Percentiles rank a stretch among this genome's conserved stretches.
phyloP scores from a whole-genome alignment of 1,284 basidiomycete genomes.

The Leccinum fuscescens region DNA sequence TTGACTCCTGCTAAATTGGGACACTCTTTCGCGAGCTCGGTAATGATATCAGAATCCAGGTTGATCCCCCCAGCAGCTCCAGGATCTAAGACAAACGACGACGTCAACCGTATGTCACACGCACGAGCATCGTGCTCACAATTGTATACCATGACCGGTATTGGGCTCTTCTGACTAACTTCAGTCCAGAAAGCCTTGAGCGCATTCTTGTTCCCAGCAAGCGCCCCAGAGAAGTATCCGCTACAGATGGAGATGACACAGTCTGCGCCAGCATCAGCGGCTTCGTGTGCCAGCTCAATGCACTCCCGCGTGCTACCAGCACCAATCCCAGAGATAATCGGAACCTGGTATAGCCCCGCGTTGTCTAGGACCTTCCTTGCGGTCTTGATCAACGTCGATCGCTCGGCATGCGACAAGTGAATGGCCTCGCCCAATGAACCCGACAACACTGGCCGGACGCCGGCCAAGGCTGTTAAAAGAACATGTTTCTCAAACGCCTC shows the following conservation, averaged over 20 bases:
- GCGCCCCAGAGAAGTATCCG: slow-evolving; percentile 82
- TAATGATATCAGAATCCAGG: slow-evolving; percentile 82
- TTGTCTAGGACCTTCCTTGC: slow-evolving; percentile 73
- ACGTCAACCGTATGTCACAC: background rate
- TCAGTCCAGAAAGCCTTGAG: slow-evolving; percentile 80
- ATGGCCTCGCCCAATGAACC: slow-evolving; percentile 86
- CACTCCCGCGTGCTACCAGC: slow-evolving; percentile 81
- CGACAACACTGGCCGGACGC: slow-evolving; percentile 73
- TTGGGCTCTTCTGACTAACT: slow-evolving; percentile 73
- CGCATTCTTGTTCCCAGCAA: slow-evolving; percentile 60
- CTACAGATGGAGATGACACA: slow-evolving; percentile 81
- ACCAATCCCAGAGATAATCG: slow-evolving; percentile 83
- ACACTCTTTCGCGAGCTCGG: slow-evolving; percentile 70
- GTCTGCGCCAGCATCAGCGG: slow-evolving; percentile 81
- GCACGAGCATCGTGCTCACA: slow-evolving; percentile 48
- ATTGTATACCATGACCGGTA: slow-evolving; percentile 90
- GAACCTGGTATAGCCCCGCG: slow-evolving; percentile 57
- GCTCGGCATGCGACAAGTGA: slow-evolving; percentile 76
- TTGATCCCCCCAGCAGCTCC: slow-evolving; percentile 83
- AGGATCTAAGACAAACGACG: slow-evolving; percentile 53
- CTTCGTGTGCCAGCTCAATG: slow-evolving; percentile 68
- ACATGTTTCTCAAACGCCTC: slow-evolving; percentile 74
- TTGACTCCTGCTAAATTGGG: slow-evolving; percentile 83
- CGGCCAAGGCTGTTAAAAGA: slow-evolving; percentile 64
- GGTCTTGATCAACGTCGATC: slow-evolving; percentile 64